Percentiles rank a stretch among this genome's conserved stretches.
These are phyloP conservation scores for Pyrenochaeta sp. DNA, from an alignment of 2,329 filamentous ascomycete species.

Conservation along the genomic window DNA sequence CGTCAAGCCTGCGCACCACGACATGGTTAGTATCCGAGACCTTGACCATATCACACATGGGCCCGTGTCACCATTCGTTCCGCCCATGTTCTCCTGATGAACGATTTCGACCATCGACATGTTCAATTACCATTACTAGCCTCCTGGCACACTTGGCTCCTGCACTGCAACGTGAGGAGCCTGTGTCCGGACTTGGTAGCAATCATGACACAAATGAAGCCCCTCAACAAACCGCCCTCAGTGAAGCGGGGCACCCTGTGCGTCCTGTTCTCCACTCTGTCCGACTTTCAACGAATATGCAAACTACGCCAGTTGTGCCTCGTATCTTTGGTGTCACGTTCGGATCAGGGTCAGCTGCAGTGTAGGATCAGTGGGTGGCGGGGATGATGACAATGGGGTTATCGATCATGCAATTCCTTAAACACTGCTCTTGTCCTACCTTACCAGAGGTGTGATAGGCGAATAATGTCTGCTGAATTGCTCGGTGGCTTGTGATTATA, in stretches of 20 bases:
- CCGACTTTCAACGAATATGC: slow-evolving; percentile 12
- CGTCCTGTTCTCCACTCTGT: slow-evolving; percentile 7
- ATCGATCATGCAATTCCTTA: slow-evolving; percentile 11
- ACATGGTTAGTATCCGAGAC: slow-evolving; percentile 14
- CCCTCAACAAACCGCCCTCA: slow-evolving; percentile 2
- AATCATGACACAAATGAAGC: slow-evolving; percentile 1
- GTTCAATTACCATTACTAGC: neutral
- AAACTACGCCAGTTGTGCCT: slow-evolving; percentile 6
- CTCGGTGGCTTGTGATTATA: neutral
- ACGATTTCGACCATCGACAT: neutral
- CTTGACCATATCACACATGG: slow-evolving; percentile 8
- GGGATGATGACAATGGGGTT: neutral
- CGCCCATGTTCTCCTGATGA: slow-evolving; percentile 2
- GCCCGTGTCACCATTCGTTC: neutral
- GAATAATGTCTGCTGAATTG: neutral
- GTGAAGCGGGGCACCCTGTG: slow-evolving; percentile 11
- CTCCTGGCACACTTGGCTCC: neutral
- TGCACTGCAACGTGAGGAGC: neutral
- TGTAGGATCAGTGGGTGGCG: slow-evolving; percentile 6
- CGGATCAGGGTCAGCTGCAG: slow-evolving; percentile 20
- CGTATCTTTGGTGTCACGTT: slow-evolving; percentile 12
- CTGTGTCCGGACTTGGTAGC: neutral
- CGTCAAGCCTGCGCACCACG: slow-evolving; percentile 20
- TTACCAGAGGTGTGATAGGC: slow-evolving; percentile 1
- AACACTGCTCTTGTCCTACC: slow-evolving; percentile 5